Percentiles rank a stretch among this genome's conserved stretches.
phyloP scores from a whole-genome alignment of 257 asterid genomes.

The Solanum etuberosum region DNA sequence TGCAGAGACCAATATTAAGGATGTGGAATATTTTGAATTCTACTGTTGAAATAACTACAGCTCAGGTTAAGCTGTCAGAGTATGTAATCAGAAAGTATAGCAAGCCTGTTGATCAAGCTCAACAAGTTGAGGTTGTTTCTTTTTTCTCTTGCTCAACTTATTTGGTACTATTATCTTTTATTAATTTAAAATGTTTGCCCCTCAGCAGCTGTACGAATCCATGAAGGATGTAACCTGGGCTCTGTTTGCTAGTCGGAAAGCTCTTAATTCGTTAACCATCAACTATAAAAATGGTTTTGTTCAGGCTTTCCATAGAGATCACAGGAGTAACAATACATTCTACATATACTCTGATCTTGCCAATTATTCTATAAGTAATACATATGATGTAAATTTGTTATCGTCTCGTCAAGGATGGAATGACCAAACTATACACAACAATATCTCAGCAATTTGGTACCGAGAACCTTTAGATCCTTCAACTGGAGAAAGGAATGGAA shows the following conservation, averaged over 20 bases:
- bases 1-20: conserved; percentile 70
- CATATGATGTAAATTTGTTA: conserved; percentile 25
- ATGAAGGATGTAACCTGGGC: conserved; percentile 96
- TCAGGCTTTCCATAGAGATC: conserved; percentile 88
- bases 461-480: conserved; percentile 67
- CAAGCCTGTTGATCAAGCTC: conserved; percentile 63
- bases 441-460: conserved; percentile 73
- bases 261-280: conserved; percentile 68
- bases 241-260: conserved; percentile 64
- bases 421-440: conserved; percentile 61
- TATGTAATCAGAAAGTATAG: conserved; percentile 50
- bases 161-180: neutral
- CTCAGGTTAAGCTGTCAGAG: conserved; percentile 81
- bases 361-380: conserved; percentile 56
- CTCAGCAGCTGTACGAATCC: conserved; percentile 68
- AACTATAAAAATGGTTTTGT: conserved; percentile 85
- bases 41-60: conserved; percentile 78
- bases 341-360: conserved; percentile 78
- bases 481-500: conserved; percentile 61
- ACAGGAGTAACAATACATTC: conserved; percentile 54
- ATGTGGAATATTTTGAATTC: conserved; percentile 89
- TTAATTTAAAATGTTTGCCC: neutral
- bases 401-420: conserved; percentile 72
- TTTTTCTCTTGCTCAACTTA: neutral
- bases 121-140: conserved; percentile 64